These are phyloP conservation scores for Arctium minus DNA, from an alignment of 129 eudicot genomes.

Conservation along the genomic window DNA sequence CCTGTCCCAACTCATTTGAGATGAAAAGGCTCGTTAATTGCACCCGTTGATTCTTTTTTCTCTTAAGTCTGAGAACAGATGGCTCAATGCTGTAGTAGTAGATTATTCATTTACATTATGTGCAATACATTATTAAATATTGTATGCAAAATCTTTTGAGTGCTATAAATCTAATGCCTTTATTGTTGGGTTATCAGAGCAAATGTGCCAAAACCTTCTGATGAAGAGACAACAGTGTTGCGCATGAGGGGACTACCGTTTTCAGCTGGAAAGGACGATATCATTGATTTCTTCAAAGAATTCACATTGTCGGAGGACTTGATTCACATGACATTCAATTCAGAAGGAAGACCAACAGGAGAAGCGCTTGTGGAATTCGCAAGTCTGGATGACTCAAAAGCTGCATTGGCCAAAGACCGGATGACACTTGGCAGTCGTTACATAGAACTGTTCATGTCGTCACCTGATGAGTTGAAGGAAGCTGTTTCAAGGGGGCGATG, in stretches of 20 bases:
- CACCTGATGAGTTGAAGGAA: constrained; percentile 68
- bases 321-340: constrained; percentile 48
- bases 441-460: constrained; percentile 76
- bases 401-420: constrained; percentile 83
- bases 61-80: background rate
- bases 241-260: constrained; percentile 96
- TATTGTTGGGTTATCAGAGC: constrained; percentile 10
- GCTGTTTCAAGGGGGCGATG: constrained; percentile 63
- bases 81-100: background rate
- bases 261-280: constrained; percentile 90
- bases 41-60: background rate
- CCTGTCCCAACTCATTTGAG: no score
- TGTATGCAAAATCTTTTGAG: background rate
- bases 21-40: background rate
- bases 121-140: background rate
- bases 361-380: constrained; percentile 93
- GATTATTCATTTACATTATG: background rate
- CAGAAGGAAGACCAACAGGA: constrained; percentile 85
- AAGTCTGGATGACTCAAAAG: constrained; percentile 66
- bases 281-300: constrained; percentile 77
- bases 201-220: constrained; percentile 46
- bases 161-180: background rate
- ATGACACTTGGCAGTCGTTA: constrained; percentile 98
- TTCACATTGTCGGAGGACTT: constrained; percentile 66
- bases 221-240: constrained; percentile 60